Base-by-base conservation (phyloP, 306 rosid genomes). In the Acacia crassicarpa region DNA sequence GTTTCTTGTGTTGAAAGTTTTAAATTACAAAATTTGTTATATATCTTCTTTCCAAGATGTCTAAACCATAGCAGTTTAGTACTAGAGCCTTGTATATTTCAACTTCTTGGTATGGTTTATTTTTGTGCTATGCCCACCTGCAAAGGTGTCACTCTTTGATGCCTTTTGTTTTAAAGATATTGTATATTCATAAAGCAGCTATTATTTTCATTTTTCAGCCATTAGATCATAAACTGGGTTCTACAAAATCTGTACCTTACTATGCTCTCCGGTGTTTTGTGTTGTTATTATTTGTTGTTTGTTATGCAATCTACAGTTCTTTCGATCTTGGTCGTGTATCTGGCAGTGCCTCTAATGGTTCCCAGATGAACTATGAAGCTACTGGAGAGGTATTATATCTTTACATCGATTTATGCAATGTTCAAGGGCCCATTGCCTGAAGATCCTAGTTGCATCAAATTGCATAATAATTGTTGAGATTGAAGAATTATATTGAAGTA, bases 381-480 rank as follows among this genome's bases (percentile, higher is more conserved):
- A 92, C 79, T 69, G 99, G 99, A 78, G 99, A 94, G 99, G 98
- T 96, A 89, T 45, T 78, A 74, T 68, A 40, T 32, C 69, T 49
- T 61, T 66, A 81, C 85, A 67, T 84, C 27, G 54, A 73, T 33
- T 74, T 84, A 75, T 59, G 83, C 73, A 49, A 35, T 65, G 65
- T 79, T 30, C 65, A 27, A 71, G 75, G 15, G 69, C 48, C 54
- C 82, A 63, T 62, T 25, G 67, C 73, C 76, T 10, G 33, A 62
- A 62, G 6, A 62, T 67, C 76, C 76, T 67, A 22, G 49, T 44
- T 83, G 65, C 77, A 74, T 25, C 65, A 59, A 85, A 51, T 84
- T 79, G 62, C 73, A 56, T 73, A 16, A 73, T 71, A 44, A 78
- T 78, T 38, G 41, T 38, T 38, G 41, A 38, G 8, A 38, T 38